phyloP scores from a whole-genome alignment of 371 early-diverging fungal species.

The Mortierella polycephala region DNA sequence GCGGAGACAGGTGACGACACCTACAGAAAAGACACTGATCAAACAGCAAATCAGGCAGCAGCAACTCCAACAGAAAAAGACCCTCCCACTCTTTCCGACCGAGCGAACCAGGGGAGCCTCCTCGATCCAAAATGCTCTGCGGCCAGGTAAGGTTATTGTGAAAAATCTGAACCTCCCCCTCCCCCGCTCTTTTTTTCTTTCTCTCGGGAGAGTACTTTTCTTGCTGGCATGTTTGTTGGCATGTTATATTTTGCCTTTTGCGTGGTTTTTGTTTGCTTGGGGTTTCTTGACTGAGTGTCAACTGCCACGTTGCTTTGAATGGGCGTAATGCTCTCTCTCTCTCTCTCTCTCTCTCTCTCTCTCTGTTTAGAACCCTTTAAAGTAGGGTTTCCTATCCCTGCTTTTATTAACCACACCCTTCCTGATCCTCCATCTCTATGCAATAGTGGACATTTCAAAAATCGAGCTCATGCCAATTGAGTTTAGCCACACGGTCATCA shows the following conservation, averaged over 20 bases:
- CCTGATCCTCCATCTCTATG: too few species aligned
- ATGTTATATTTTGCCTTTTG: too few species aligned
- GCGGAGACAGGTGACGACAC: conserved; percentile 15
- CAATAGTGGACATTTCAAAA: conserved; percentile 35
- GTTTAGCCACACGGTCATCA: conserved; percentile 36
- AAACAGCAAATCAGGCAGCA: conserved; percentile 22
- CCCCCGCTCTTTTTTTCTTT: background rate
- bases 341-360: too few species aligned
- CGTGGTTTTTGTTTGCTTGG: too few species aligned
- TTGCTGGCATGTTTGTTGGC: too few species aligned
- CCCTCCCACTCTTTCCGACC: conserved; percentile 43
- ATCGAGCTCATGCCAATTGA: conserved; percentile 51
- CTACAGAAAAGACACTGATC: conserved; percentile 5
- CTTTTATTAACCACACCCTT: too few species aligned
- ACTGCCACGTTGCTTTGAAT: too few species aligned
- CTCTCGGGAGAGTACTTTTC: too few species aligned
- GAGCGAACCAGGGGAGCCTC: conserved; percentile 31
- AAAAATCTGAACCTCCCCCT: background rate
- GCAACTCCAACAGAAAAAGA: conserved; percentile 17
- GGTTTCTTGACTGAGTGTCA: too few species aligned
- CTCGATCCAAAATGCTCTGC: conserved; percentile 14
- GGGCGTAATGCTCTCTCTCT: too few species aligned
- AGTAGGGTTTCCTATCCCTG: too few species aligned
- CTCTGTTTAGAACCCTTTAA: background rate
- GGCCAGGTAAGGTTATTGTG: conserved; percentile 36